These are phyloP conservation scores for Schwanniomyces polymorphus DNA, from an alignment of 805 yeast genomes.

Conservation along the genomic window DNA sequence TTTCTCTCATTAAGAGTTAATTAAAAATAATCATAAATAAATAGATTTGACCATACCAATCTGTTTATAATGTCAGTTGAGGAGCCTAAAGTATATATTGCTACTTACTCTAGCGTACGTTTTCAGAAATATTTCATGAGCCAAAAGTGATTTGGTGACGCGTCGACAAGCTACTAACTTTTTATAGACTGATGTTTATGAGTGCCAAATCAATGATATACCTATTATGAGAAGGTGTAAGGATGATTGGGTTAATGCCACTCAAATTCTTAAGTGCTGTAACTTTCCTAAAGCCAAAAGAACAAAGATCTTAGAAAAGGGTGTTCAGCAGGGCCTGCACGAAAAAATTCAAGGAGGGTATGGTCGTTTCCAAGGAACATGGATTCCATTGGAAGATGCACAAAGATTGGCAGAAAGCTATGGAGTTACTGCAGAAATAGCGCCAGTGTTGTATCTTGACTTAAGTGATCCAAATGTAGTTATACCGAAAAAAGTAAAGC, in stretches of 20 bases:
- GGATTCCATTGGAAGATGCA: constrained; percentile 88
- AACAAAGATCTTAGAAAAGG: constrained; percentile 87
- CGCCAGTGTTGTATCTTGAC: constrained; percentile 43
- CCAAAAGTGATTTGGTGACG: neutral
- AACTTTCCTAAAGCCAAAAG: constrained; percentile 92
- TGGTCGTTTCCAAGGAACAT: constrained; percentile 95
- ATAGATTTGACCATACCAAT: neutral
- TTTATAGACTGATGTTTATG: constrained; percentile 61
- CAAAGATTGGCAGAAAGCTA: constrained; percentile 39
- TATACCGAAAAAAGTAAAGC: constrained; percentile 36
- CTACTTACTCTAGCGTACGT: constrained; percentile 48
- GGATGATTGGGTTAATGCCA: constrained; percentile 97
- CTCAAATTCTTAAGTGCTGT: constrained; percentile 91
- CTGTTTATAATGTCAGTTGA: constrained; percentile 22
- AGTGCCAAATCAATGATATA: constrained; percentile 63
- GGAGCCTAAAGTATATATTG: constrained; percentile 42
- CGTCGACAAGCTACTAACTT: constrained; percentile 7
- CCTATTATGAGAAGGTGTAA: constrained; percentile 86
- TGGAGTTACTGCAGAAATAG: constrained; percentile 37
- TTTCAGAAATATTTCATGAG: neutral
- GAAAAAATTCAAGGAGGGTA: constrained; percentile 97
- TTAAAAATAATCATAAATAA: neutral
- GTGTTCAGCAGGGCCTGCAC: constrained; percentile 86
- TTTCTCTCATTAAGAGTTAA: neutral
- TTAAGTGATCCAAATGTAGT: constrained; percentile 32